Base-by-base conservation (phyloP, 768 basidiomycete species). In the Gloeophyllum trabeum region DNA sequence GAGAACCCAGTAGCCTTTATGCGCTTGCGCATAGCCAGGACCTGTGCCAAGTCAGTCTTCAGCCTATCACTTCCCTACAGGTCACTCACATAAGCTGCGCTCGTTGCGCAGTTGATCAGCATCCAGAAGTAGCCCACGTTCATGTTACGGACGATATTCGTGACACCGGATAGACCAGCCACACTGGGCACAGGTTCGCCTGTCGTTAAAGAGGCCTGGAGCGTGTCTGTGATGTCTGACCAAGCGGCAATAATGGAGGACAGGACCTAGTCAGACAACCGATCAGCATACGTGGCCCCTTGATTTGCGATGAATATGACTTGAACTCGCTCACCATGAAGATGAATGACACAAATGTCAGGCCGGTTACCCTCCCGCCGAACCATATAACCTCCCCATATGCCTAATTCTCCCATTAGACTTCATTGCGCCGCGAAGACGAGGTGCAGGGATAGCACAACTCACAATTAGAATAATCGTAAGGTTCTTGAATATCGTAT, bases 311-410 rank as follows among this genome's bases (percentile, higher is more conserved):
- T n/a, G n/a, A 22, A 30, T 18, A 40, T 14, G 19, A 42, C 18
- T 4, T 35, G 18, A 53, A n/a, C n/a, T n/a, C 10, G 28, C 71
- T 35, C 47, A 83, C 93, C 93, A 99, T 99, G 46, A 98, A 73
- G 40, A 82, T 62, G 61, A 99, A 98, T 0, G 96, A 82, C 28
- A 83, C 68, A 52, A 97, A 77, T 0, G 93, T 93, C 41, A 98
- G 69, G 2, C 76, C 74, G 1, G 92, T 92, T 30, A 98, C 81
- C 50, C 71, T 70, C 20, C 93, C 92, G 39, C 83, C 90, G 54
- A 98, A 98, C 92, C 93, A 97, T 44, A 97, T 61, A 5, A 96
- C 86, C 64, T 98, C 96, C 28, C 96, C 96, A 57, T 99, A 96
- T 5, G 96, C 92, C 90, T 93, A 43, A 35, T 7, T 16, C 28